A percentile compares a stretch with the other conserved stretches of the same genome.
phyloP scores from a whole-genome alignment of 208 protist species.

The Trypanosoma grayi region DNA sequence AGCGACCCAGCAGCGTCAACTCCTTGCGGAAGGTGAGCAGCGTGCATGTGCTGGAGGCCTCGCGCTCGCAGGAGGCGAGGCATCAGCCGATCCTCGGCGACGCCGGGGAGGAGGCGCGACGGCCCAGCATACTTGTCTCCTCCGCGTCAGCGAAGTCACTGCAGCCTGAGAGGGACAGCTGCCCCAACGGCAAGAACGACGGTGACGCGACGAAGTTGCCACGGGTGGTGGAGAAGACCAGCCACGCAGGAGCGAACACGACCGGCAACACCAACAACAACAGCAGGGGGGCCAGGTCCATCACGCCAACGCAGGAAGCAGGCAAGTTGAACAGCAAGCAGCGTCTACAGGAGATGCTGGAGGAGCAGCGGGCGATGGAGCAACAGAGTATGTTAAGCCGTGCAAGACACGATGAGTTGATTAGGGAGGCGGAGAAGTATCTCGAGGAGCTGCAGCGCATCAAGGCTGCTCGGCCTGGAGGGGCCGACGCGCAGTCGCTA shows the following conservation, averaged over 20 bases:
- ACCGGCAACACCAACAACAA: neutral
- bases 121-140: constrained; percentile 30
- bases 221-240: neutral
- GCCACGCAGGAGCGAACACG: neutral
- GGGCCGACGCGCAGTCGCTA: neutral
- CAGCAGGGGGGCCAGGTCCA: neutral
- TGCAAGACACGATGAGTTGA: constrained; percentile 39
- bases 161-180: neutral
- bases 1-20: neutral
- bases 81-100: constrained; percentile 29
- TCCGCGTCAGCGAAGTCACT: neutral
- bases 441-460: constrained; percentile 3
- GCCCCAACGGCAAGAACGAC: too few relatives aligned
- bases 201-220: constrained; percentile 10
- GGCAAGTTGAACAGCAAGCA: constrained; percentile 7
- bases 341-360: constrained; percentile 60
- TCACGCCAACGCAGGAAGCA: neutral
- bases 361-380: constrained; percentile 56
- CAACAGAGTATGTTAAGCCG: constrained; percentile 29
- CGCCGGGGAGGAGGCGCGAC: constrained; percentile 20
- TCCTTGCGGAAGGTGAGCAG: neutral
- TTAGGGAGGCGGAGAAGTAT: constrained; percentile 34
- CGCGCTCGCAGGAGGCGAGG: constrained; percentile 18
- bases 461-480: neutral
- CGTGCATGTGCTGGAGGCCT: constrained; percentile 27